These are phyloP conservation scores for Sporobolomyces roseus DNA, from an alignment of 768 basidiomycete species.

Conservation along the genomic window DNA sequence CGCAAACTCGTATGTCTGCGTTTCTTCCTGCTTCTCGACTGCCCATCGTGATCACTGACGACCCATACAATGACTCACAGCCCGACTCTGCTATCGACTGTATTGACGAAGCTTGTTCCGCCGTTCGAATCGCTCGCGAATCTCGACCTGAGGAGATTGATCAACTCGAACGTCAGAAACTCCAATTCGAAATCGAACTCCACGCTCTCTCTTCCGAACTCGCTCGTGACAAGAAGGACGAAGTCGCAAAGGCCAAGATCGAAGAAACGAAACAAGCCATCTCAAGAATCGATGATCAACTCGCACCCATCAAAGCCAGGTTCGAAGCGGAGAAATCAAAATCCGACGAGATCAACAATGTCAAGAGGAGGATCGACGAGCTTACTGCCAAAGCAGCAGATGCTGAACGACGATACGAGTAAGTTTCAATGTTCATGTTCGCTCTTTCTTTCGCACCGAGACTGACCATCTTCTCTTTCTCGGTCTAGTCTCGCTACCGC, in stretches of 20 bases:
- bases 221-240: constrained; percentile 74
- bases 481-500: constrained; percentile 65
- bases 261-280: constrained; percentile 67
- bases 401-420: constrained; percentile 73
- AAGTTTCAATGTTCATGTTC: constrained; percentile 16
- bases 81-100: constrained; percentile 87
- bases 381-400: constrained; percentile 87
- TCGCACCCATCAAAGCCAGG: constrained; percentile 51
- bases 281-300: constrained; percentile 58
- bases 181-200: constrained; percentile 90
- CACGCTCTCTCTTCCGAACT: constrained; percentile 71
- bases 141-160: constrained; percentile 92
- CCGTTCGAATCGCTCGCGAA: constrained; percentile 85
- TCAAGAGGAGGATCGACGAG: constrained; percentile 80
- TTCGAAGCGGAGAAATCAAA: constrained; percentile 44
- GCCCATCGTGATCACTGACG: not conserved
- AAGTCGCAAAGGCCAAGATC: constrained; percentile 68
- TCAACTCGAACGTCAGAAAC: constrained; percentile 76
- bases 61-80: not conserved
- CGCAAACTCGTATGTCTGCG: constrained; percentile 46
- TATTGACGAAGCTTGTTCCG: constrained; percentile 79
- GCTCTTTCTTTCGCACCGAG: not conserved
- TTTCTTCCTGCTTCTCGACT: not conserved
- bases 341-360: constrained; percentile 64
- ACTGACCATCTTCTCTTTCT: constrained; percentile 41